Conservation (phyloP, 148 eudicot genomes). For the Chenopodium formosanum region DNA sequence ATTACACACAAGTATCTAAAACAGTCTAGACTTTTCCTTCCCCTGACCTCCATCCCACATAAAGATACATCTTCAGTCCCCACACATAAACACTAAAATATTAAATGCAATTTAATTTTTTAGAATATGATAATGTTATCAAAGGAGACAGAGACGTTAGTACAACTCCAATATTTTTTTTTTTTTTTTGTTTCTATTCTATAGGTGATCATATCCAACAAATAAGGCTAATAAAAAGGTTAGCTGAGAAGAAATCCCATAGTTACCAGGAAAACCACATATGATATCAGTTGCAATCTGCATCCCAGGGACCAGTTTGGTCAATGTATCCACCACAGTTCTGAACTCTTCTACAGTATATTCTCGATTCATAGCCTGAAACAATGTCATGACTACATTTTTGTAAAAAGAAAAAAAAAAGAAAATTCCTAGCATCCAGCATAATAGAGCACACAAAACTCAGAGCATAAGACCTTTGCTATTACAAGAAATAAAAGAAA, state of each 20-base stretch:
- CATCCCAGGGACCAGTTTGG: conserved; percentile 89
- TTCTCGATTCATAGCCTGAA: conserved; percentile 95
- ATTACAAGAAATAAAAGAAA: neutral
- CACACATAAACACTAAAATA: neutral
- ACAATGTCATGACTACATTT: conserved; percentile 5
- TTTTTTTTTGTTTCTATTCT: too few relatives aligned
- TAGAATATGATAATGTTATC: neutral
- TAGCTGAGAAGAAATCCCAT: neutral
- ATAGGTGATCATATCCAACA: too few relatives aligned
- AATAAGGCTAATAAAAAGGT: too few relatives aligned
- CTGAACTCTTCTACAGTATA: conserved; percentile 82
- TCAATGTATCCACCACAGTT: conserved; percentile 87
- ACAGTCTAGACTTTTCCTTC: neutral
- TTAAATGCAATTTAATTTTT: neutral
- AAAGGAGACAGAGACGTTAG: neutral
- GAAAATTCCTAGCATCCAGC: conserved; percentile 1
- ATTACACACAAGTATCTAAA: too few relatives aligned
- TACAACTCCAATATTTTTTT: neutral
- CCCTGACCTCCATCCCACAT: neutral
- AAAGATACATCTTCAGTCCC: neutral
- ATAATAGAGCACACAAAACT: neutral
- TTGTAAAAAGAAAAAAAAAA: neutral
- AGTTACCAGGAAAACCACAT: conserved; percentile 96
- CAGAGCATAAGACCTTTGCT: neutral
- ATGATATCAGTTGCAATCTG: conserved; percentile 99